Evolutionary conservation across 305 asterid species (phyloP), one percentile per base, ranked within the genome.

Genomic region (Caryopteris hybrid): DNA sequence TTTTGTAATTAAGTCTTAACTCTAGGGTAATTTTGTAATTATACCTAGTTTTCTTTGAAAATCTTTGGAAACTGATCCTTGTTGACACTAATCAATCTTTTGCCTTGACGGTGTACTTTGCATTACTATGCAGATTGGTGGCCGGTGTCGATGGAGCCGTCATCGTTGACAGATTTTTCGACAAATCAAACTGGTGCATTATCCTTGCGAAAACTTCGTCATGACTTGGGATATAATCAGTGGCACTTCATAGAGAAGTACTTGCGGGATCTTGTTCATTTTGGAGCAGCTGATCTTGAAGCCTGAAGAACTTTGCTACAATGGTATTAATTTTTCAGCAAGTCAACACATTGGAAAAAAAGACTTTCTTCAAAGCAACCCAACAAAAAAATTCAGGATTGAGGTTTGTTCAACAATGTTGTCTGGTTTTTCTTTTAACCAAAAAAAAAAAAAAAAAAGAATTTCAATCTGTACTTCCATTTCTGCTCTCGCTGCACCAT

Each of bases 181-280:
- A 93, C 78, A 93, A 93, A 76, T 93, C 98, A 46, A 93, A 90
- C 73, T 93, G 99, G 97, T 90, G 97, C 78, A 68, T 93, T 68
- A 82, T 93, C 69, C 96, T 93, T 22, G 84, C 88, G 95, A 93
- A 93, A 81, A 87, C 84, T 65, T 83, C 83, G 9, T 78, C 71
- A 66, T 70, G 51, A 72, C 38, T 50, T 42, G 14, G 20, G 48
- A 31, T 62, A 22, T 46, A 7, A 45, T 48, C 45, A 17, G n/a
- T 8, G 12, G 36, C 11, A 55, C 48, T 41, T 61, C 61, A 34
- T 3, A 45, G 25, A 21, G n/a, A 34, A 20, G 10, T 46, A 17
- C 29, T 56, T 45, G 53, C 39, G 0, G 0, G 9, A 25, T 60
- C 61, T n/a, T 11, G 41, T 36, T 21, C 21, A 43, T 16, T 9